Evolutionary conservation across 2,329 filamentous ascomycete species (phyloP), one percentile per base, ranked within the genome.

Genomic region (Eutypella sp.): DNA sequence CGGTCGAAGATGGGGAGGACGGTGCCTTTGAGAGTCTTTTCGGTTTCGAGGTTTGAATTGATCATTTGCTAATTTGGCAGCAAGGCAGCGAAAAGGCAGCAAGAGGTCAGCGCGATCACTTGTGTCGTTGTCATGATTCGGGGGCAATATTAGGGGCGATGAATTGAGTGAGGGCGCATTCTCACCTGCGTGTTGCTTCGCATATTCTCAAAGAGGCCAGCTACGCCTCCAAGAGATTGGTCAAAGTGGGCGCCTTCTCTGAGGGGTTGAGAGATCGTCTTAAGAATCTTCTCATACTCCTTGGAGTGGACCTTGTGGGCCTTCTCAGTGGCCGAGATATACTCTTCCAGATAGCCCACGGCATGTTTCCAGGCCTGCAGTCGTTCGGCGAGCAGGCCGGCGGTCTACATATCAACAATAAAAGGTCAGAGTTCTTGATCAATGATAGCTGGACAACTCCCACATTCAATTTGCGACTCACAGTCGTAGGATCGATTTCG

Each of bases 341-440:
- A 99, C 42, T 95, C 89, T 68, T 97, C 90, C 40, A 99, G 77
- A 63, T 96, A 92, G 46, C 77, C 88, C 51, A 90, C 88, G 50
- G 91, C 89, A 66, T 97, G 92, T 67, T 96, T 97, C 90, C 90
- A 99, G 40, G 93, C 93, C 60, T 88, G 86, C 50, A 99, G 76
- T 54, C 93, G 83, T 73, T 97, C 89, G 45, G 85, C 77, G 53
- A 99, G 84, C 41, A 97, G 78, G 34, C 79, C 84, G n/a, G 85
- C 82, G 19, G 86, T 87, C 84, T 89, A 53, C 18, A 43, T 20
- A 18, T 36, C 13, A 39, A 22, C n/a, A n/a, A n/a, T n/a, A n/a
- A n/a, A n/a, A n/a, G n/a, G n/a, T n/a, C n/a, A n/a, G n/a, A n/a
- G n/a, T n/a, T n/a, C n/a, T n/a, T n/a, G n/a, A n/a, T n/a, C n/a